Percentiles rank a stretch among this genome's conserved stretches.
phyloP scores from a whole-genome alignment of 768 basidiomycete genomes.

The Boletellus emodensis region DNA sequence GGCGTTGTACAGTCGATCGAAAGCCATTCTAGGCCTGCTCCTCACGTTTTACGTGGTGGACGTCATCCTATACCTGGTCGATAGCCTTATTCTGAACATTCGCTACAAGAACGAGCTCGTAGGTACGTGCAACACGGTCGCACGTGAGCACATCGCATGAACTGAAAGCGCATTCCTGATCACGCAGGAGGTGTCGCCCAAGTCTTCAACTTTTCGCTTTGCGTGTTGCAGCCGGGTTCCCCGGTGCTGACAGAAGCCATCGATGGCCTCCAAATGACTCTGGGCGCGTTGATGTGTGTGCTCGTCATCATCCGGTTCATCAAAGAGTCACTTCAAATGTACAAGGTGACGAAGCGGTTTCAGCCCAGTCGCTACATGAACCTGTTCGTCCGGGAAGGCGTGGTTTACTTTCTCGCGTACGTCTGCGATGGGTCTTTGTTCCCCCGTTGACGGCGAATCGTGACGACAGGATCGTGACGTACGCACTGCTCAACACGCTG shows the following conservation, averaged over 20 bases:
- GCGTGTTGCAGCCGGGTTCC: neutral
- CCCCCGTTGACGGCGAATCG: neutral
- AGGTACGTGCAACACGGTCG: neutral
- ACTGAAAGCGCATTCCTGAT: neutral
- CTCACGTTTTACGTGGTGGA: neutral
- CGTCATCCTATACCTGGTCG: neutral
- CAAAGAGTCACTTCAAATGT: neutral
- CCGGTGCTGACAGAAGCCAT: neutral
- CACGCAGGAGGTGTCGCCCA: neutral
- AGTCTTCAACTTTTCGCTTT: neutral
- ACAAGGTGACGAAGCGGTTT: neutral
- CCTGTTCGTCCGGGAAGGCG: neutral
- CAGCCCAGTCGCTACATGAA: neutral
- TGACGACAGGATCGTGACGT: neutral
- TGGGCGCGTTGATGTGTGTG: neutral
- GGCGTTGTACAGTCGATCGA: neutral
- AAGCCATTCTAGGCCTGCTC: neutral
- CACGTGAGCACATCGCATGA: neutral
- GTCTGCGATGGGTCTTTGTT: neutral
- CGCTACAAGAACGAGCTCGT: neutral
- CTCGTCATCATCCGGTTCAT: neutral
- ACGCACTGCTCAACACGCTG: neutral
- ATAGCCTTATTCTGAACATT: neutral
- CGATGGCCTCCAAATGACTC: neutral
- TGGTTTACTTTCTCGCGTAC: conserved; percentile 1